Base-by-base conservation (phyloP, 2,329 filamentous ascomycete species). In the Sarocladiaceae sp. region DNA sequence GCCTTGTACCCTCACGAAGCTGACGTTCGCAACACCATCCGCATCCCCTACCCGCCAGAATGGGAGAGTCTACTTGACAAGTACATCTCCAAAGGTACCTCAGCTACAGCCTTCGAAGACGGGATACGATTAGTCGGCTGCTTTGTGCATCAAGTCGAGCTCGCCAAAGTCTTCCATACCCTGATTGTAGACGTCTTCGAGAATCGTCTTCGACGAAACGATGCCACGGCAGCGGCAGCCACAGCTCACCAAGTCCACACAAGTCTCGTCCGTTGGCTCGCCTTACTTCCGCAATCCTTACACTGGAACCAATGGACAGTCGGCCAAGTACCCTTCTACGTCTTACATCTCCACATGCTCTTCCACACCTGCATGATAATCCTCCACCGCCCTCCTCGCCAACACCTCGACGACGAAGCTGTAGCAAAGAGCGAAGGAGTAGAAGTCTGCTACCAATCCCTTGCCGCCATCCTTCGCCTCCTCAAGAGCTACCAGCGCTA, bases 361-460 rank as follows among this genome's bases (percentile, higher is more conserved):
- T 78, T 77, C 55, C 74, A 78, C 53, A 76, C 75, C 1, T 68
- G 71, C 46, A 76, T 78, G 73, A 77, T 77, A 18, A 76, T 78
- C 47, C 68, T 78, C 2, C 74, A 78, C 54, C 69, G 75, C 1
- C 75, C 75, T 2, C 74, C 75, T 1, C 69, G 66, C 2, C 69
- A 74, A 47, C 63, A 72, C 33, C 69, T 76, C 36, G 64, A 67
- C 53, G 70, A 70, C 31, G 64, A 66, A 1, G 68, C 63, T 1
- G 66, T 73, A 12, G 62, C 66, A 3, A 65, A 65, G 4, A 70
- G 68, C 26, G 72, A 76, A 53, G 74, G 76, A 33, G 69, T 78
- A 7, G 69, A 76, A 51, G 74, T 75, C 11, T 78, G 75, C 61
- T 76, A 77, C 56, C 70, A 74, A 52, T 77, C 75, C 1, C 60